phyloP scores from a whole-genome alignment of 805 yeast species.

The Zygotorulaspora chibaensis region DNA sequence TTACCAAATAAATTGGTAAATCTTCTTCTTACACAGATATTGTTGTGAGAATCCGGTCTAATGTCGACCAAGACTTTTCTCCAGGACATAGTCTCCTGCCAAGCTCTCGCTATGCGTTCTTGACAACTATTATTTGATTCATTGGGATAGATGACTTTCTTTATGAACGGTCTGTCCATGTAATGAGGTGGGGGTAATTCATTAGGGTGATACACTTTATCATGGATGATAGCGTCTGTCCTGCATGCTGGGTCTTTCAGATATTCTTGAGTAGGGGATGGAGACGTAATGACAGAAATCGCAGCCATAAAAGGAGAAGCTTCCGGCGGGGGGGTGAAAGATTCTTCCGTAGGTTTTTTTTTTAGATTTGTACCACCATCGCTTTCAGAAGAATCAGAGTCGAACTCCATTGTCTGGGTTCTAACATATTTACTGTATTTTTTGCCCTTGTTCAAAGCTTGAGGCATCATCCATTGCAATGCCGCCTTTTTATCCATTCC shows the following conservation, averaged over 20 bases:
- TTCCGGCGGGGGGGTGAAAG: conserved; percentile 53
- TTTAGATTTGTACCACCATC: conserved; percentile 8
- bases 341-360: conserved; percentile 5
- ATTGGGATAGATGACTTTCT: conserved; percentile 31
- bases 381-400: conserved; percentile 12
- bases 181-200: conserved; percentile 60
- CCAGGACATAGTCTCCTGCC: conserved; percentile 86
- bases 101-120: conserved; percentile 81
- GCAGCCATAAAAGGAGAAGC: conserved; percentile 79
- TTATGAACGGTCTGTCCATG: conserved; percentile 22
- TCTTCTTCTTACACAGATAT: conserved; percentile 80
- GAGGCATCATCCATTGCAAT: conserved; percentile 27
- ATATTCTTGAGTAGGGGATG: conserved; percentile 66
- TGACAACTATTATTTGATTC: conserved; percentile 34
- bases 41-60: conserved; percentile 93
- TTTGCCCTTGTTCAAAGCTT: conserved; percentile 19
- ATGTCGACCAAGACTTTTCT: conserved; percentile 82
- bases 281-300: conserved; percentile 70
- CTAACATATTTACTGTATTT: conserved; percentile 23
- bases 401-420: conserved; percentile 22
- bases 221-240: conserved; percentile 71
- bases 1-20: conserved; percentile 95
- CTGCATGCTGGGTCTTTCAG: conserved; percentile 64
- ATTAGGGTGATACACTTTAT: conserved; percentile 60
- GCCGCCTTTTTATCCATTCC: conserved; percentile 27